Base-by-base conservation (phyloP, 371 early-diverging fungal genomes). In the Rhizopus delemar region DNA sequence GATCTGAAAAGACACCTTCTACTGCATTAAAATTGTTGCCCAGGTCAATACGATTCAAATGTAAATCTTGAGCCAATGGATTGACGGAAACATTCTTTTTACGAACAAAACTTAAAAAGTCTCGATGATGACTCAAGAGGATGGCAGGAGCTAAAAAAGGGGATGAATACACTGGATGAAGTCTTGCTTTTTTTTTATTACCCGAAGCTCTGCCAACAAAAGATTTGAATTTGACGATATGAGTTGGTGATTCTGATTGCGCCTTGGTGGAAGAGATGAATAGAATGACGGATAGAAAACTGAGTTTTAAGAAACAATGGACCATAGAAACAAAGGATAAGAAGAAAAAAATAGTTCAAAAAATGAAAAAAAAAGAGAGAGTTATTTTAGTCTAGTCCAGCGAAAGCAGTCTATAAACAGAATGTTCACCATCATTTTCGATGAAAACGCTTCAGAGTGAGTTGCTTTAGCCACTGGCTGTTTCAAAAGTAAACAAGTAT, bases 1-100 rank as follows among this genome's bases (percentile, higher is more conserved):
- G 43, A 33, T 69, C 69, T 4, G 65, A 59, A 53, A 69, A 69
- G 16, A 65, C 41, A 16, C 69, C 69, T 29, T 65, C 39, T 11
- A 69, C 53, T 2, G 62, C 60, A 8, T 34, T 51, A 13, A 69
- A 69, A 22, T 54, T 55, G 8, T 43, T 43, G 7, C 60, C 65
- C 29, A 65, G 22, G 35, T 51, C 43, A 11, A 68, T 57, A 15
- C 57, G 58, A 38, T 64, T 51, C 51, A 68, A 31, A 29, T 46
- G 36, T 56, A 68, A 53, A 12, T 43, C 55, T 12, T 62, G 11
- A 9, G 56, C 56, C 6, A 51, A 28, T 6, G 53, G 34, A 8
- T 56, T 41, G 1, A 53, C 52, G 36, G 52, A 51, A 43, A n/a
- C 28, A 32, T 29, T n/a, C 33, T 32, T 39, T 3, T 59, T 46